A percentile compares a stretch with the other conserved stretches of the same genome.
phyloP scores from a whole-genome alignment of 1,284 basidiomycete species.

The Athelia sp. region DNA sequence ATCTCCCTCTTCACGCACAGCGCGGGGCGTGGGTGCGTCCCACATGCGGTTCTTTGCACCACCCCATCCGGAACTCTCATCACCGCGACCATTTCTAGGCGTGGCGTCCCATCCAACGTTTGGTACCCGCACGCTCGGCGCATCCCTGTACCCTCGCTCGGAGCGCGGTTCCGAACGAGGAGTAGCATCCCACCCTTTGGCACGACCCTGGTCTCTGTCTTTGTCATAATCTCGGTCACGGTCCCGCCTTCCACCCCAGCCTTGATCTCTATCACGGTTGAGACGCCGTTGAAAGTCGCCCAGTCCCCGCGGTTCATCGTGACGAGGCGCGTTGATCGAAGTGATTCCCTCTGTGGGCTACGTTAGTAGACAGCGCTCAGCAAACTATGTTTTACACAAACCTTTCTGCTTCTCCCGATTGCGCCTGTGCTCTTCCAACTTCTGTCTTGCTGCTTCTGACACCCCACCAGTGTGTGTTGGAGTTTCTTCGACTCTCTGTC shows the following conservation, averaged over 20 bases:
- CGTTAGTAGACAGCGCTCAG: background rate
- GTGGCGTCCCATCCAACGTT: constrained; percentile 91
- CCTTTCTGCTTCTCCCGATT: constrained; percentile 67
- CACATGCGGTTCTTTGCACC: constrained; percentile 59
- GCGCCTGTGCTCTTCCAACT: constrained; percentile 73
- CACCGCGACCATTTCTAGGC: constrained; percentile 53
- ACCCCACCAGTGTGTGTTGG: constrained; percentile 92
- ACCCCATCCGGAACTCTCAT: constrained; percentile 45
- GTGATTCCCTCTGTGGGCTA: constrained; percentile 56
- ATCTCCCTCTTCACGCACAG: constrained; percentile 55
- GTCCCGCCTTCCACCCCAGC: constrained; percentile 13
- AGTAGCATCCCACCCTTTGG: background rate
- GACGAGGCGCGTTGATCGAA: constrained; percentile 46
- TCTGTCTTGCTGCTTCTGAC: constrained; percentile 65
- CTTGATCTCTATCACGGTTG: constrained; percentile 31
- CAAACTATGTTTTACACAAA: constrained; percentile 16
- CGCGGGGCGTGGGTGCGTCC: constrained; percentile 85
- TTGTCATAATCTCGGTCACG: constrained; percentile 3
- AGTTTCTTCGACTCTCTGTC: constrained; percentile 83
- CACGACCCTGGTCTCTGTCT: constrained; percentile 1
- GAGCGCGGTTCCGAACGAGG: background rate
- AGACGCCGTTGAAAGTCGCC: constrained; percentile 31
- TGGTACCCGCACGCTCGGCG: constrained; percentile 82
- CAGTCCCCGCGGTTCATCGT: constrained; percentile 45
- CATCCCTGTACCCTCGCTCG: constrained; percentile 40